A percentile compares a stretch with the other conserved stretches of the same genome.
These are phyloP conservation scores for Neopestalotiopsis clavispora DNA, from an alignment of 2,329 filamentous ascomycete genomes.

Conservation along the genomic window DNA sequence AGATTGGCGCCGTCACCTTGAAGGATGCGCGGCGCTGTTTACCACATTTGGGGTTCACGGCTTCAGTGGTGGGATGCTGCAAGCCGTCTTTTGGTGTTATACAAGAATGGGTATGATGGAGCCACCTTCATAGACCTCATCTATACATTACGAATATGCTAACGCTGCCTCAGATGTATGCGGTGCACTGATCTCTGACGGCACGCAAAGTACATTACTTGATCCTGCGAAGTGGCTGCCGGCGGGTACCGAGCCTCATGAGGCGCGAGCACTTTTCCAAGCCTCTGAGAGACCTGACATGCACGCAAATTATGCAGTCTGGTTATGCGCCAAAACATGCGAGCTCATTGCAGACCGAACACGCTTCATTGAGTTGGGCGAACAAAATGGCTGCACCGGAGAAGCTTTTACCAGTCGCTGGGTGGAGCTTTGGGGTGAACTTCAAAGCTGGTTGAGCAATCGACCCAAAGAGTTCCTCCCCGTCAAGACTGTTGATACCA, in stretches of 20 bases:
- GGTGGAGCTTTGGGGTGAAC: slow-evolving; percentile 52
- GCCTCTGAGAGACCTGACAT: slow-evolving; percentile 49
- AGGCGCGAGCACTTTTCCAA: slow-evolving; percentile 42
- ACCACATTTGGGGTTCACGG: slow-evolving; percentile 58
- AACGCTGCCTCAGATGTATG: slow-evolving; percentile 51
- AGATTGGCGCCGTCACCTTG: slow-evolving; percentile 61
- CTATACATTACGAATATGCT: slow-evolving; percentile 22
- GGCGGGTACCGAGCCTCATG: slow-evolving; percentile 39
- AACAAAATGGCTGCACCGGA: slow-evolving; percentile 47
- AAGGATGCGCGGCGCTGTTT: slow-evolving; percentile 62
- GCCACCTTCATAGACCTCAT: background rate
- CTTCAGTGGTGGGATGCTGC: slow-evolving; percentile 54
- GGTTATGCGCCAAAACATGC: slow-evolving; percentile 56
- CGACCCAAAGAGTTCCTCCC: slow-evolving; percentile 53
- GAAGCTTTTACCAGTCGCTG: slow-evolving; percentile 49
- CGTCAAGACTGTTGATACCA: slow-evolving; percentile 45
- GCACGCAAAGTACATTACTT: slow-evolving; percentile 56
- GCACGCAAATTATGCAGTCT: slow-evolving; percentile 65
- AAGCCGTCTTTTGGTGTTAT: slow-evolving; percentile 65
- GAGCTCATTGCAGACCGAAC: slow-evolving; percentile 56
- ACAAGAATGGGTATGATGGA: slow-evolving; percentile 53
- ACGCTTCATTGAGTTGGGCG: slow-evolving; percentile 51
- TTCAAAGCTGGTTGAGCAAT: slow-evolving; percentile 52
- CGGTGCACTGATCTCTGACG: slow-evolving; percentile 59
- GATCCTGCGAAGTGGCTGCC: slow-evolving; percentile 54